A percentile compares a stretch with the other conserved stretches of the same genome.
phyloP scores from a whole-genome alignment of 1,139 yeast species.

The Zygoascus hellenicus region DNA sequence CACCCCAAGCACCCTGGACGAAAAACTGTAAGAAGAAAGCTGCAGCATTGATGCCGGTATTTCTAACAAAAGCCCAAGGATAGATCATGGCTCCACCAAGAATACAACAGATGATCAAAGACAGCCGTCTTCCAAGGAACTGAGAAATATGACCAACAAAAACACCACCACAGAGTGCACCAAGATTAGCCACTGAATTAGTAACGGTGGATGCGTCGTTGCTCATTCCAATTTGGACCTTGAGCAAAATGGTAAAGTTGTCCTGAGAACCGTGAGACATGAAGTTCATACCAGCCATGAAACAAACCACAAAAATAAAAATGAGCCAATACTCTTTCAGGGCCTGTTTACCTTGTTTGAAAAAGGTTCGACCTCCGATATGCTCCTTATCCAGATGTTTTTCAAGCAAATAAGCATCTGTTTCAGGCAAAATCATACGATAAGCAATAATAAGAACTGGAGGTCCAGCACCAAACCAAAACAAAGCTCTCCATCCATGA shows the following conservation, averaged over 20 bases:
- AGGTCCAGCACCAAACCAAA: slow-evolving; percentile 76
- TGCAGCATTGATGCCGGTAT: slow-evolving; percentile 62
- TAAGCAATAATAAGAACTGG: slow-evolving; percentile 52
- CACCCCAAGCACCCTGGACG: slow-evolving; percentile 90
- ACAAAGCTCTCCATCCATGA: slow-evolving; percentile 68
- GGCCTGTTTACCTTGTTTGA: slow-evolving; percentile 26
- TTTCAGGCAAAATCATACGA: slow-evolving; percentile 55
- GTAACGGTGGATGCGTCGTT: slow-evolving; percentile 55
- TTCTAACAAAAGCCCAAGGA: slow-evolving; percentile 63
- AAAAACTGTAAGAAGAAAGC: slow-evolving; percentile 73
- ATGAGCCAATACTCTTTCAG: slow-evolving; percentile 36
- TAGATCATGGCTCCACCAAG: slow-evolving; percentile 62
- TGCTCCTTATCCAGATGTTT: slow-evolving; percentile 24
- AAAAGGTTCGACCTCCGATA: slow-evolving; percentile 22
- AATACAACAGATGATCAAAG: slow-evolving; percentile 54
- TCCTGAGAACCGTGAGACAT: slow-evolving; percentile 73
- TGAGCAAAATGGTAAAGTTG: slow-evolving; percentile 59
- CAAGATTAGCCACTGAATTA: slow-evolving; percentile 62
- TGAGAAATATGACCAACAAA: slow-evolving; percentile 56
- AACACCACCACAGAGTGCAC: slow-evolving; percentile 64
- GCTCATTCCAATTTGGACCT: slow-evolving; percentile 48
- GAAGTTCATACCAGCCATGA: slow-evolving; percentile 64
- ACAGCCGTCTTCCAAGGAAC: slow-evolving; percentile 54
- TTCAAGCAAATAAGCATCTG: slow-evolving; percentile 46
- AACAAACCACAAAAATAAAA: slow-evolving; percentile 45